phyloP scores from a whole-genome alignment of 192 early-diverging fungal species.

The Rhizophagus clarus region DNA sequence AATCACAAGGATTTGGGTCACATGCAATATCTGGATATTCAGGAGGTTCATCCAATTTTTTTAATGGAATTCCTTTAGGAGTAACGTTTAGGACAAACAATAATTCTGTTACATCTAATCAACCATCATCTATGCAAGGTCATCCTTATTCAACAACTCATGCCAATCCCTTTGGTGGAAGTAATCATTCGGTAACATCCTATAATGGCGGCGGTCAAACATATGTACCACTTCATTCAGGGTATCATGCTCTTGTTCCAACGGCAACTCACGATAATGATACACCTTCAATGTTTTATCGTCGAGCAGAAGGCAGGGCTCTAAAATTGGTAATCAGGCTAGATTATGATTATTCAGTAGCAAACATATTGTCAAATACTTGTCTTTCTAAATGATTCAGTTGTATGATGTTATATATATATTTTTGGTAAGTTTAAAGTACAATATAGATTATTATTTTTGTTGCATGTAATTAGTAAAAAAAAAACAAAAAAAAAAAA shows the following conservation, averaged over 20 bases:
- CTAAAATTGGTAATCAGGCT: background rate
- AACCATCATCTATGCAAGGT: slow-evolving; percentile 1
- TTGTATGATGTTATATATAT: background rate
- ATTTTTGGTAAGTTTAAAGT: background rate
- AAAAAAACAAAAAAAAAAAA: background rate
- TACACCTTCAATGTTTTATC: background rate
- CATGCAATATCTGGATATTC: background rate
- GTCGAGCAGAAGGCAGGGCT: background rate
- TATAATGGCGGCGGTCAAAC: background rate
- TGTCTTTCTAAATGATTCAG: slow-evolving; percentile 9
- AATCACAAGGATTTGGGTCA: background rate
- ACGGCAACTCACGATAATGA: background rate
- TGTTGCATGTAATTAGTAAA: background rate
- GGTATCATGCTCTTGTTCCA: background rate
- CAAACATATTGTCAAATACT: slow-evolving; percentile 14
- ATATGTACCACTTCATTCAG: background rate
- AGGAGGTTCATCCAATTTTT: slow-evolving; percentile 1
- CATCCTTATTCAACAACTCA: background rate
- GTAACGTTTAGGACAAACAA: background rate
- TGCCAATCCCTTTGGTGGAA: background rate
- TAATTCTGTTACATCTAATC: background rate
- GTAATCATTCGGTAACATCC: background rate
- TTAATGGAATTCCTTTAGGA: background rate
- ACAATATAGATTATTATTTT: background rate
- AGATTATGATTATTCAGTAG: slow-evolving; percentile 3